Evolutionary conservation across 2,329 filamentous ascomycete species (phyloP).

Genomic region (Fusarium compactum): DNA sequence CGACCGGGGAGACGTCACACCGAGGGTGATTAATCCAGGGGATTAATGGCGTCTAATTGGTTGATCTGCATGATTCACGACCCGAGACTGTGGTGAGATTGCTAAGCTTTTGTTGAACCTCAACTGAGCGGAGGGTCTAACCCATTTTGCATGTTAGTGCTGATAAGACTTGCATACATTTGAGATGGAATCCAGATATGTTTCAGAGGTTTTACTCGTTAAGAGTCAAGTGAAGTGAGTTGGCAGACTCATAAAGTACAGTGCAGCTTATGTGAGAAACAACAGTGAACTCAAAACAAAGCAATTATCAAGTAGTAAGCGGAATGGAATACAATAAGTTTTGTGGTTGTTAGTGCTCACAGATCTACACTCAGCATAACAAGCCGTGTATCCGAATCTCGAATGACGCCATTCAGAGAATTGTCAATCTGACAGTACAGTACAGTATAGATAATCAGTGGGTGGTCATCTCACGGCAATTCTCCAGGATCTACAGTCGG

Average conservation of each 20-base stretch:
- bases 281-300: not conserved
- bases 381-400: conserved; percentile 17
- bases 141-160: conserved; percentile 27
- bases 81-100: conserved; percentile 33
- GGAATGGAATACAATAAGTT: not conserved
- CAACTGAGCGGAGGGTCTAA: not conserved
- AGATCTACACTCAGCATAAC: conserved; percentile 10
- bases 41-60: conserved; percentile 24
- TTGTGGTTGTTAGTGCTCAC: conserved; percentile 28
- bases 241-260: conserved; percentile 7
- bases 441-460: not conserved
- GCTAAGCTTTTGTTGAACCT: conserved; percentile 30
- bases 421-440: not conserved
- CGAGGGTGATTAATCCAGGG: conserved; percentile 44
- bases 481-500: not conserved
- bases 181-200: not conserved
- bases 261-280: conserved; percentile 27
- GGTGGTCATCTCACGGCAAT: conserved; percentile 6
- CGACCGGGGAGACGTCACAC: conserved; percentile 30
- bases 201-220: conserved; percentile 5
- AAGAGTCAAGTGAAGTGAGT: conserved; percentile 1
- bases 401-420: conserved; percentile 12
- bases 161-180: conserved; percentile 22
- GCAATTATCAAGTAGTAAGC: conserved; percentile 1
- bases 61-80: conserved; percentile 8